Evolutionary conservation across 1,284 basidiomycete genomes (phyloP).

Genomic region (Ustilago lituana): DNA sequence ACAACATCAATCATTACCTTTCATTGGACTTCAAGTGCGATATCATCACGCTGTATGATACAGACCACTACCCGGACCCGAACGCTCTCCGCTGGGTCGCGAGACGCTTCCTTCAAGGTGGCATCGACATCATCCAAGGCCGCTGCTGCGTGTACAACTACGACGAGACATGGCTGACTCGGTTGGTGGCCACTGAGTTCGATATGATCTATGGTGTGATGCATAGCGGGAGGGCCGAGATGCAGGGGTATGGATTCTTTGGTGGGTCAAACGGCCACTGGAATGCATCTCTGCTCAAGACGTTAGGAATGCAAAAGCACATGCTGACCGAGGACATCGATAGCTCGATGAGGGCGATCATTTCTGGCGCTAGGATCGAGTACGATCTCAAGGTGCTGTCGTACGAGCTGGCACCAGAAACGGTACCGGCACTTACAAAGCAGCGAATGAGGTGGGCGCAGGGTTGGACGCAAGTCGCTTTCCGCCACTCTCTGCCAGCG

Average conservation of each 20-base stretch:
- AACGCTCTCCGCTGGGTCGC: conserved; percentile 58
- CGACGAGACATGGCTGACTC: conserved; percentile 50
- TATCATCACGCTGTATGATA: conserved; percentile 60
- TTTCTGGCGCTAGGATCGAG: conserved; percentile 57
- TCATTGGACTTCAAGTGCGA: conserved; percentile 52
- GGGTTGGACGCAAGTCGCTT: conserved; percentile 62
- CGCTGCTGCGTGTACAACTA: conserved; percentile 61
- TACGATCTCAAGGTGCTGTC: conserved; percentile 60
- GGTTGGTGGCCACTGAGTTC: conserved; percentile 57
- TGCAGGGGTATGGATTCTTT: conserved; percentile 59
- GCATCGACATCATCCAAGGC: conserved; percentile 63
- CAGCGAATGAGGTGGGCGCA: conserved; percentile 62
- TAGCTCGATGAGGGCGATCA: conserved; percentile 59
- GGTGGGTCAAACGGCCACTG: conserved; percentile 63
- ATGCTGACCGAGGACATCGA: conserved; percentile 65
- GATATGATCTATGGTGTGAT: conserved; percentile 62
- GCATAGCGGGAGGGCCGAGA: conserved; percentile 56
- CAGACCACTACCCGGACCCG: conserved; percentile 59
- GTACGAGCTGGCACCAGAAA: conserved; percentile 59
- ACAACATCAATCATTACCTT: conserved; percentile 62
- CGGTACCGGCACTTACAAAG: conserved; percentile 46
- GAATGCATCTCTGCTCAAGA: conserved; percentile 56
- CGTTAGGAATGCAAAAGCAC: conserved; percentile 56
- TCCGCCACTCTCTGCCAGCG: conserved; percentile 53
- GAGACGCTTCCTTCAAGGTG: conserved; percentile 51